Base-by-base conservation (phyloP, 345 rosid genomes). In the Eucalyptus melliodora region DNA sequence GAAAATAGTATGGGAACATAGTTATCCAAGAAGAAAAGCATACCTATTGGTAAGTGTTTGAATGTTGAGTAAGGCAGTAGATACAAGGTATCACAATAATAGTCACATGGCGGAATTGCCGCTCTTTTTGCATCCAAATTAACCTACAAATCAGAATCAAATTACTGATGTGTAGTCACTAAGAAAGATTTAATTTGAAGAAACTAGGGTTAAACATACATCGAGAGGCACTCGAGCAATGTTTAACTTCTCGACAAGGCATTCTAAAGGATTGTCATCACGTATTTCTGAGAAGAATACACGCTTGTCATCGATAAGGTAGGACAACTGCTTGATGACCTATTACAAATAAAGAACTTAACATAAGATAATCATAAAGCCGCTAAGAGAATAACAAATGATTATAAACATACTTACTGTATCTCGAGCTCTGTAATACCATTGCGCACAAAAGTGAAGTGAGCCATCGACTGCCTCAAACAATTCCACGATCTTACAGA, bases 361-460 rank as follows among this genome's bases (percentile, higher is more conserved):
- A 80, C 30, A 53, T 55, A 24, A 88, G 83, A 88, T 19, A 26
- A 44, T 62, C 24, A 37, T 81, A 12, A 49, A 3, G 55, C 62
- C 53, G 3, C 56, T 11, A 9, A 51, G 49, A 88, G 24, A 44
- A 77, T 86, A 27, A 24, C 19, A 16, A 49, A 80, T 50, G 7
- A 21, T 45, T 65, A 26, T 13, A 8, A 9, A 9, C n/a, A 10
- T 86, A 56, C 96, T 92, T 95, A 97, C 98, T 6, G 98, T 96
- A 77, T 97, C 99, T 60, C 11, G 51, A 24, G 97, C 96, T 85
- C 98, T 90, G 42, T 97, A 97, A 81, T 87, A 97, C 99, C 99
- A 97, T 34, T 94, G 99, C 11, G 97, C 97, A 26, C 94, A 91
- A 42, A 96, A 96, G 87, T 95, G 91, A 1, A 67, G 88, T 2